Percentiles rank a stretch among this genome's conserved stretches.
phyloP scores from a whole-genome alignment of 371 early-diverging fungal species.

The Pancytospora philotis region DNA sequence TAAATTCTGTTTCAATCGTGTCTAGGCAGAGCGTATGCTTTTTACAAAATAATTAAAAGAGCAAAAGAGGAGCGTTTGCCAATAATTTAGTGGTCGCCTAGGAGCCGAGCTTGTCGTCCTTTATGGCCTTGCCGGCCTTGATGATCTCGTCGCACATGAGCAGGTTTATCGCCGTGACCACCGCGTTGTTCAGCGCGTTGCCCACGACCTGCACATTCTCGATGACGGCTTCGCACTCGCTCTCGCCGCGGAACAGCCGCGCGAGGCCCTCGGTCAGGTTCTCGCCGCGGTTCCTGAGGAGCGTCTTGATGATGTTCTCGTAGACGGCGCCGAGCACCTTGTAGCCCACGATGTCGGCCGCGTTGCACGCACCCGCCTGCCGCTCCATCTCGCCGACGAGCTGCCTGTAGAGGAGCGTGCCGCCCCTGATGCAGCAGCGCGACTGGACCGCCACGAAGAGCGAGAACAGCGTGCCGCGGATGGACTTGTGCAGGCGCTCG shows the following conservation, averaged over 20 bases:
- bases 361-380: slow-evolving; percentile 19
- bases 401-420: slow-evolving; percentile 80
- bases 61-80: too few relatives aligned
- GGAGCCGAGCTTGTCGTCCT: slow-evolving; percentile 44
- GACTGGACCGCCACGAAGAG: slow-evolving; percentile 91
- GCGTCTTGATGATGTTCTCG: slow-evolving; percentile 34
- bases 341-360: slow-evolving; percentile 37
- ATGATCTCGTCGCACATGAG: slow-evolving; percentile 98
- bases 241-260: slow-evolving; percentile 28
- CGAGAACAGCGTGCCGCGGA: slow-evolving; percentile 90
- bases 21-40: neutral
- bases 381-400: slow-evolving; percentile 35
- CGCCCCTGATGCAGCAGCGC: slow-evolving; percentile 77
- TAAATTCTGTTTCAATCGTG: neutral
- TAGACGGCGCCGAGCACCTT: slow-evolving; percentile 35
- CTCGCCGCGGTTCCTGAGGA: slow-evolving; percentile 43
- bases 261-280: slow-evolving; percentile 38
- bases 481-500: slow-evolving; percentile 87
- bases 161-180: slow-evolving; percentile 84
- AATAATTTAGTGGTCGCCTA: too few relatives aligned
- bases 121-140: slow-evolving; percentile 65
- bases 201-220: slow-evolving; percentile 90
- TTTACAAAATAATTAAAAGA: too few relatives aligned
- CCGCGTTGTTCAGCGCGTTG: slow-evolving; percentile 66
- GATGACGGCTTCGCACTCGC: slow-evolving; percentile 75